These are phyloP conservation scores for Phaeomoniella chlamydospora DNA, from an alignment of 2,329 filamentous ascomycete species.

Conservation along the genomic window DNA sequence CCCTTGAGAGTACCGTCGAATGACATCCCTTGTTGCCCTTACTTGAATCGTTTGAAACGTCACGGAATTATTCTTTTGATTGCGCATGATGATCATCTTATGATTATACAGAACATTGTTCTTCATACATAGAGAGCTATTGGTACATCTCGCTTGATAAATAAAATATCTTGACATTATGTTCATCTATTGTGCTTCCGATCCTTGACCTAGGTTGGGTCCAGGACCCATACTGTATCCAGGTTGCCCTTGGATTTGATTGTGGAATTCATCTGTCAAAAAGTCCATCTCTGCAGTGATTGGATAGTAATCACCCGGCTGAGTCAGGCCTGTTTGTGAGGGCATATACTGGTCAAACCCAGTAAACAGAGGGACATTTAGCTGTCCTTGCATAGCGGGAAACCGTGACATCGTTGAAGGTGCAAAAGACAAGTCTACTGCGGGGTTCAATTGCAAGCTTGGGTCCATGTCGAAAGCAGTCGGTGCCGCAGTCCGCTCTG, in stretches of 20 bases:
- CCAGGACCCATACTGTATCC: background rate
- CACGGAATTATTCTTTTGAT: background rate
- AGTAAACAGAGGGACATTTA: constrained; percentile 2
- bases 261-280: constrained; percentile 6
- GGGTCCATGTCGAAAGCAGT: background rate
- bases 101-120: too few relatives aligned
- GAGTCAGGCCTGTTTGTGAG: constrained; percentile 3
- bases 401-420: background rate
- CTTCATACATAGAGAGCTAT: too few relatives aligned
- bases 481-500: constrained; percentile 6
- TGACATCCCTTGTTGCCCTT: background rate
- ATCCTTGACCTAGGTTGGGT: background rate
- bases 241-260: constrained; percentile 5
- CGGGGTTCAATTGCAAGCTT: background rate
- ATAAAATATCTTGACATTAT: too few relatives aligned
- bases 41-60: background rate
- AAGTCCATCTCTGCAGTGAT: constrained; percentile 11
- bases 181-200: too few relatives aligned
- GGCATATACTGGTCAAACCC: constrained; percentile 12
- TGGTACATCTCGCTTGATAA: too few relatives aligned
- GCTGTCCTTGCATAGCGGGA: background rate
- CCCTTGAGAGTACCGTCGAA: too few relatives aligned
- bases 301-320: background rate
- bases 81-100: too few relatives aligned
- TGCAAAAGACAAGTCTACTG: background rate